phyloP scores from a whole-genome alignment of 768 basidiomycete species.

The Gymnopilus junonius region DNA sequence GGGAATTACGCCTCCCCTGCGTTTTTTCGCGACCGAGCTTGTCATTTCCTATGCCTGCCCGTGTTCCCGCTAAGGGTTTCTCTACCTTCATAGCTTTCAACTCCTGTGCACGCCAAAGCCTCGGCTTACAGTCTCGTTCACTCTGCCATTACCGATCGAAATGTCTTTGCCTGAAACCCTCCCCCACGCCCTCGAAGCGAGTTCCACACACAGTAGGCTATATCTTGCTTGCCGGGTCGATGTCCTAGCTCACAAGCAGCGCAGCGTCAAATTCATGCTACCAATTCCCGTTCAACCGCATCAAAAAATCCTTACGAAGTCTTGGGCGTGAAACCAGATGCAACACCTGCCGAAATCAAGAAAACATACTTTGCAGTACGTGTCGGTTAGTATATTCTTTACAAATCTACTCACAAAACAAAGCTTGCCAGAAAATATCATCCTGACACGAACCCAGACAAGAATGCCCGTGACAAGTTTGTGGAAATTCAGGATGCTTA shows the following conservation, averaged over 20 bases:
- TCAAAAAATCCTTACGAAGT: conserved; percentile 89
- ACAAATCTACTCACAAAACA: conserved; percentile 18
- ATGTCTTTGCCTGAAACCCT: conserved; percentile 35
- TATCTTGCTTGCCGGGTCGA: not conserved
- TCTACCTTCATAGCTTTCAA: conserved; percentile 63
- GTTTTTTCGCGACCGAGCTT: not conserved
- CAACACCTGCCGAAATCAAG: conserved; percentile 89
- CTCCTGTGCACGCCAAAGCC: conserved; percentile 51
- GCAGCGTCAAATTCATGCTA: conserved; percentile 80
- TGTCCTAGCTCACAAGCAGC: conserved; percentile 22
- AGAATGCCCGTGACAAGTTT: conserved; percentile 89
- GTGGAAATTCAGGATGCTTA: conserved; percentile 97
- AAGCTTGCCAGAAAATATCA: conserved; percentile 98
- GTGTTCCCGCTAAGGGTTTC: conserved; percentile 51
- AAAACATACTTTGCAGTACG: conserved; percentile 95
- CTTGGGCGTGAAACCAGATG: conserved; percentile 87
- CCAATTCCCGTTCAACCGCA: conserved; percentile 54
- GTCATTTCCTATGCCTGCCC: conserved; percentile 48
- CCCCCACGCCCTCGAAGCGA: conserved; percentile 30
- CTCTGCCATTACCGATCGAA: conserved; percentile 43
- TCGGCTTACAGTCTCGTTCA: conserved; percentile 33
- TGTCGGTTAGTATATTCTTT: conserved; percentile 7
- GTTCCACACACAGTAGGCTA: conserved; percentile 44
- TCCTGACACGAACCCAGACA: conserved; percentile 96
- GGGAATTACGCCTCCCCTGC: conserved; percentile 6